phyloP scores from a whole-genome alignment of 257 asterid species.

The Perilla frutescens region DNA sequence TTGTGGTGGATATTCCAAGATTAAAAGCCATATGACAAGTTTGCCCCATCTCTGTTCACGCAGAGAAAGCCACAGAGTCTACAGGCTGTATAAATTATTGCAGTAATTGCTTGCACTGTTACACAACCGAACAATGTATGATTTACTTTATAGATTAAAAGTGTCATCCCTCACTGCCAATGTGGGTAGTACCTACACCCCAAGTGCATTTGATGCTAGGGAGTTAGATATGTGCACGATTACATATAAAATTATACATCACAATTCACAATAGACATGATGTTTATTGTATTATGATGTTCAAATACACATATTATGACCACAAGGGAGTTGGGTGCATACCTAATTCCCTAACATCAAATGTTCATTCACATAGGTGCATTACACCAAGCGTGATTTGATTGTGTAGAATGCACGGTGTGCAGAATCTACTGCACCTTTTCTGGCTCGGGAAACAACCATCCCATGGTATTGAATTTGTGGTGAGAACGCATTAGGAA shows the following conservation, averaged over 20 bases:
- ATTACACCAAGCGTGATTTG: no score
- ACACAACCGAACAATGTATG: neutral
- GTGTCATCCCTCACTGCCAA: neutral
- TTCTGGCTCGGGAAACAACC: no score
- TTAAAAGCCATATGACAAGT: constrained; percentile 16
- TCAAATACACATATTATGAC: no score
- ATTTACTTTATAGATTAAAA: constrained; percentile 2
- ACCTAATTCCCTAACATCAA: neutral
- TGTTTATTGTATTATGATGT: neutral
- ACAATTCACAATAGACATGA: no score
- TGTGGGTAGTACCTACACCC: no score
- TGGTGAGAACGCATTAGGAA: no score
- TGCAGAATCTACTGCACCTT: no score
- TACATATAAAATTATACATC: neutral
- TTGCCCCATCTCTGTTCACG: constrained; percentile 28
- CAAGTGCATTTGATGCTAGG: neutral
- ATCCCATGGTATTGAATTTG: no score
- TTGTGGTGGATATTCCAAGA: constrained; percentile 40
- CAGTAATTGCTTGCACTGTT: constrained; percentile 11
- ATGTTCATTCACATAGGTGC: neutral
- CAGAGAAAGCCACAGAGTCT: constrained; percentile 7
- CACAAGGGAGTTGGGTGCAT: neutral
- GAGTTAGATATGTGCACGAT: neutral
- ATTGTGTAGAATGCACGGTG: no score
- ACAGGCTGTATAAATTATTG: constrained; percentile 30